Evolutionary conservation across 2,329 filamentous ascomycete genomes (phyloP).

Genomic region (Huntiella bhutanensis): DNA sequence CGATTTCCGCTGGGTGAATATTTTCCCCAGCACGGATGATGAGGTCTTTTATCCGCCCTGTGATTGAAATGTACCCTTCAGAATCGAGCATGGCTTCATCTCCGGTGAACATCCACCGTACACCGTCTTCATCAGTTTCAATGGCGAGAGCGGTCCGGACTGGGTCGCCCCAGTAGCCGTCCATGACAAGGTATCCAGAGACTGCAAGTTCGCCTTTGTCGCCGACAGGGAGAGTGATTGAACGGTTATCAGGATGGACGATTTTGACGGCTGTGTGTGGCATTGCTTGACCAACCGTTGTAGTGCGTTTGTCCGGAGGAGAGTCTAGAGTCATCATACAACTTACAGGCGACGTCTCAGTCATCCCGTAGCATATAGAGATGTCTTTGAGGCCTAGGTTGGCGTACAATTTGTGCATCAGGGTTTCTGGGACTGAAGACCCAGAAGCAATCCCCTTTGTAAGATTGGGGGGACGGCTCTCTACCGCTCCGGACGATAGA

Average conservation of each 20-base stretch:
- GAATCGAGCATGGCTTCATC: conserved; percentile 77
- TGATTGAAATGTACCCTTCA: conserved; percentile 73
- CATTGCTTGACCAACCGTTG: conserved; percentile 60
- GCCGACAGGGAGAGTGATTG: conserved; percentile 39
- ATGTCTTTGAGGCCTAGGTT: conserved; percentile 60
- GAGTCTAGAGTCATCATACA: conserved; percentile 70
- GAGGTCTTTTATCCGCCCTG: conserved; percentile 80
- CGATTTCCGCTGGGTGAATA: conserved; percentile 82
- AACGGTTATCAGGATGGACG: conserved; percentile 47
- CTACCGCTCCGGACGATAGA: conserved; percentile 28
- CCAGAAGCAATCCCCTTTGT: conserved; percentile 87
- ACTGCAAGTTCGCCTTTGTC: conserved; percentile 65
- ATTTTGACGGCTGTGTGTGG: conserved; percentile 66
- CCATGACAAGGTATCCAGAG: conserved; percentile 74
- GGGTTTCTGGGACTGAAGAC: conserved; percentile 59
- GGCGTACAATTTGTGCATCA: conserved; percentile 60
- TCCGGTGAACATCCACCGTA: conserved; percentile 76
- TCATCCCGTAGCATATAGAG: conserved; percentile 95
- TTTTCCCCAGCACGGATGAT: conserved; percentile 95
- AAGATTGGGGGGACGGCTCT: conserved; percentile 24
- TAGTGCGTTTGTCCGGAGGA: conserved; percentile 51
- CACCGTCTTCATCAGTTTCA: conserved; percentile 21
- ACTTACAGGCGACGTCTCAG: conserved; percentile 63
- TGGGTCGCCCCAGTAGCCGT: conserved; percentile 69
- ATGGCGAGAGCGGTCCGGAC: conserved; percentile 49